Evolutionary conservation across 306 rosid genomes (phyloP).

Genomic region (Pyrus bretschneideri): DNA sequence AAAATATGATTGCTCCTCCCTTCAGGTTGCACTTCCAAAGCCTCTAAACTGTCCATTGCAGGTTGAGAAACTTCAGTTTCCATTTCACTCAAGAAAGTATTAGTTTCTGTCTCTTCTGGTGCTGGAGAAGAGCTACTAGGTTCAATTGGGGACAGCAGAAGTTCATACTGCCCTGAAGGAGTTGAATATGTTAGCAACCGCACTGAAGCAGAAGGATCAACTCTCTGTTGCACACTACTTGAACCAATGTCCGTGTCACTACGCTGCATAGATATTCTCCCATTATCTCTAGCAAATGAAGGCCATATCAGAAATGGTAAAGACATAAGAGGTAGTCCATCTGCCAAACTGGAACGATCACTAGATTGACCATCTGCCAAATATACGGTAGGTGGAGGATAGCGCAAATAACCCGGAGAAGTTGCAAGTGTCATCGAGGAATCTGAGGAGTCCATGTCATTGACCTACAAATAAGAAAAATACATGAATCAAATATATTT

Average conservation of each 20-base stretch:
- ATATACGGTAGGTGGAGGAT: constrained; percentile 91
- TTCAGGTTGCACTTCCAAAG: constrained; percentile 40
- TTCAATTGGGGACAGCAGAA: constrained; percentile 65
- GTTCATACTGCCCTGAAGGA: constrained; percentile 63
- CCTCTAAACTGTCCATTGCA: constrained; percentile 24
- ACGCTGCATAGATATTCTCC: constrained; percentile 52
- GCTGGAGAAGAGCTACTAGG: constrained; percentile 33
- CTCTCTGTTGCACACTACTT: constrained; percentile 40
- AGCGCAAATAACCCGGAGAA: constrained; percentile 76
- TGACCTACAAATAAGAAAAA: constrained; percentile 56
- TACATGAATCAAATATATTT: constrained; percentile 7
- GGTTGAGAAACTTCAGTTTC: constrained; percentile 38
- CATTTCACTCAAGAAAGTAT: constrained; percentile 29
- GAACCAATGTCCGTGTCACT: constrained; percentile 46
- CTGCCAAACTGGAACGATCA: constrained; percentile 47
- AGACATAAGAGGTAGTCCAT: constrained; percentile 61
- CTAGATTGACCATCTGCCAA: constrained; percentile 65
- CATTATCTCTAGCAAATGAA: constrained; percentile 54
- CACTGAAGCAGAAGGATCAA: constrained; percentile 59
- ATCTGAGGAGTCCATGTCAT: constrained; percentile 89
- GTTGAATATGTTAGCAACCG: constrained; percentile 60
- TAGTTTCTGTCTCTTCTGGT: constrained; percentile 37
- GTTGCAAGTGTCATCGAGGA: constrained; percentile 85
- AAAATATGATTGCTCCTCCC: constrained; percentile 38
- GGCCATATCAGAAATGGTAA: constrained; percentile 64